Conservation (phyloP, 495 filamentous ascomycete genomes). For the Talaromyces thailandensis region DNA sequence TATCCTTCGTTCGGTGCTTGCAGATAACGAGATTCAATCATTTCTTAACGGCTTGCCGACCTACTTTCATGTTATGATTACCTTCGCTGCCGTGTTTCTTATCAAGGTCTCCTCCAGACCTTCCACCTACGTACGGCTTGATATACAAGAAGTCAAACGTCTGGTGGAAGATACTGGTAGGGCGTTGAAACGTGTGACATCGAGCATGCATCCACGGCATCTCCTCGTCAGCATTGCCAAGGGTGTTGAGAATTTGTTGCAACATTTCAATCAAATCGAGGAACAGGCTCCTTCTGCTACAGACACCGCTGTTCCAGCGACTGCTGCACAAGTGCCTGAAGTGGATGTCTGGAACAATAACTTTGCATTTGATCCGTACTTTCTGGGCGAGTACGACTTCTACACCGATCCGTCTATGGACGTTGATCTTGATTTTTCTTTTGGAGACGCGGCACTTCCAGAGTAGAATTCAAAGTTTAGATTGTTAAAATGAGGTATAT, state of each 20-base stretch:
- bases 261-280: background rate
- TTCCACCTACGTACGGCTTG: background rate
- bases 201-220: background rate
- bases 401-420: background rate
- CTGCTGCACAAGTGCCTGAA: background rate
- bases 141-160: background rate
- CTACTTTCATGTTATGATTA: slow-evolving; percentile 39
- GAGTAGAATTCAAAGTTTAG: background rate
- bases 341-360: background rate
- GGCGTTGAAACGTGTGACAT: background rate
- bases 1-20: background rate
- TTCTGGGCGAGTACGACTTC: background rate
- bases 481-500: background rate
- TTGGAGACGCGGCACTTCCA: background rate
- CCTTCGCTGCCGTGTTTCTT: slow-evolving; percentile 35
- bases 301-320: background rate
- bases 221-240: background rate
- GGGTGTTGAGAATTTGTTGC: background rate
- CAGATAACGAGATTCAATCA: background rate
- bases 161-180: background rate
- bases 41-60: slow-evolving; percentile 30
- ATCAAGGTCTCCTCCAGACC: slow-evolving; percentile 19
- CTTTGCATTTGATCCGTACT: background rate
- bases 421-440: background rate
- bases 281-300: background rate